A percentile compares a stretch with the other conserved stretches of the same genome.
phyloP scores from a whole-genome alignment of 352 stramenopile genomes.

The Pythium apleroticum region DNA sequence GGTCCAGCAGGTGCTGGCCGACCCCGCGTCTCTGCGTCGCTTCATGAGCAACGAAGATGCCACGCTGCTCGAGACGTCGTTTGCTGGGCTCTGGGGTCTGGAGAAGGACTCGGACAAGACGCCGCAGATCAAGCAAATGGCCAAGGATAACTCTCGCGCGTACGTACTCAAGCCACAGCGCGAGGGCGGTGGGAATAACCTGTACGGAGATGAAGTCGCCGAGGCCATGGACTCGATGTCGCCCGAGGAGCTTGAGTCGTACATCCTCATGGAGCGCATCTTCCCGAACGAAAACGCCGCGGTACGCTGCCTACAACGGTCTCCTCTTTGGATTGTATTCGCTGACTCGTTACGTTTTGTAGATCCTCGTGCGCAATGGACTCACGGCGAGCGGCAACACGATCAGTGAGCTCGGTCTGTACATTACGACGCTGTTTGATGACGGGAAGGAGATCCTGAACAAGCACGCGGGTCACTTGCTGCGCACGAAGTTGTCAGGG shows the following conservation, averaged over 20 bases:
- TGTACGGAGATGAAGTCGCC: constrained; percentile 94
- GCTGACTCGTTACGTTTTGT: constrained; percentile 1
- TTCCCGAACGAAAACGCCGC: constrained; percentile 86
- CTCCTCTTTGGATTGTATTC: no score
- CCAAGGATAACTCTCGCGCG: constrained; percentile 52
- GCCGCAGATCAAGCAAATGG: constrained; percentile 73
- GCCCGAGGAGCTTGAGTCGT: constrained; percentile 74
- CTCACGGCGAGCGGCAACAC: constrained; percentile 71
- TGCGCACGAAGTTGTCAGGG: constrained; percentile 94
- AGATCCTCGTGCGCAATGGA: constrained; percentile 81
- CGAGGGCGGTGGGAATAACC: constrained; percentile 97
- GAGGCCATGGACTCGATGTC: constrained; percentile 80
- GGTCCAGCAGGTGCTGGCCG: constrained; percentile 95
- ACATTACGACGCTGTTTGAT: constrained; percentile 87
- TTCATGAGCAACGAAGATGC: constrained; percentile 86
- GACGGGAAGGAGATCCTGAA: constrained; percentile 89
- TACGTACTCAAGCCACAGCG: constrained; percentile 98
- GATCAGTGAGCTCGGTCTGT: constrained; percentile 96
- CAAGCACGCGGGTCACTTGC: constrained; percentile 93
- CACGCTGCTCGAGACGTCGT: constrained; percentile 83
- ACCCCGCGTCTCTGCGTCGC: constrained; percentile 77
- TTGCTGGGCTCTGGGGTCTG: constrained; percentile 95
- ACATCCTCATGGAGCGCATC: constrained; percentile 98
- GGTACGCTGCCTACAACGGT: no score
- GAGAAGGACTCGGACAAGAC: constrained; percentile 78